These are phyloP conservation scores for Ustilago loliicola DNA, from an alignment of 1,284 basidiomycete genomes.

Conservation along the genomic window DNA sequence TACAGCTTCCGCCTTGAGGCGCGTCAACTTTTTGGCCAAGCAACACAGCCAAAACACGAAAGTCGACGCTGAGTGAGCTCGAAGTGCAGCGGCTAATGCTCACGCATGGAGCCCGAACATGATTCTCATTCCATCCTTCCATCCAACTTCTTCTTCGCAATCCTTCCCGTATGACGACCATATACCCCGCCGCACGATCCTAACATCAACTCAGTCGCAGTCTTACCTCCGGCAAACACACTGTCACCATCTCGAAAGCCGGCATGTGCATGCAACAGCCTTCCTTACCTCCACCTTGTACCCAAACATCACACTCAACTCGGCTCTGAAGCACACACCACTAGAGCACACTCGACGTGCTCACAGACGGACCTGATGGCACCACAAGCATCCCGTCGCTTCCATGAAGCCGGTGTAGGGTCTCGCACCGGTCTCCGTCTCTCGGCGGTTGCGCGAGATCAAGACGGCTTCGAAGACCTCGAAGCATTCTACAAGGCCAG, in stretches of 20 bases:
- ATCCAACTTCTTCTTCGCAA: background rate
- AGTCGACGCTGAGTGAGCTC: constrained; percentile 6
- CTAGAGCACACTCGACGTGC: background rate
- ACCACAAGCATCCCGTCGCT: constrained; percentile 55
- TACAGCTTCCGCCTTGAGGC: background rate
- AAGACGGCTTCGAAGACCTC: constrained; percentile 76
- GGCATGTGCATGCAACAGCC: background rate
- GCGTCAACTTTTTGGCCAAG: constrained; percentile 8
- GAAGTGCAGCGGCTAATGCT: background rate
- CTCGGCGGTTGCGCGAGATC: constrained; percentile 72
- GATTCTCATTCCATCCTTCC: constrained; percentile 13
- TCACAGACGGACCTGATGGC: constrained; percentile 12
- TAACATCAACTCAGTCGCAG: background rate
- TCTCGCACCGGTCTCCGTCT: constrained; percentile 67
- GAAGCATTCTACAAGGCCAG: constrained; percentile 67
- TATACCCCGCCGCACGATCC: background rate
- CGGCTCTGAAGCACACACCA: background rate
- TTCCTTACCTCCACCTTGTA: background rate
- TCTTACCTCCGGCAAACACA: background rate
- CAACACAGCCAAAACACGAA: constrained; percentile 16
- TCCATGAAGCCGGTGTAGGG: constrained; percentile 65
- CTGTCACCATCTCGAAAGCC: background rate
- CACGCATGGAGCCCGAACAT: background rate
- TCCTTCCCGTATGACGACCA: background rate
- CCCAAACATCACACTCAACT: background rate